A percentile compares a stretch with the other conserved stretches of the same genome.
phyloP scores from a whole-genome alignment of 2,329 filamentous ascomycete species.

The Sporothrix curviconia region DNA sequence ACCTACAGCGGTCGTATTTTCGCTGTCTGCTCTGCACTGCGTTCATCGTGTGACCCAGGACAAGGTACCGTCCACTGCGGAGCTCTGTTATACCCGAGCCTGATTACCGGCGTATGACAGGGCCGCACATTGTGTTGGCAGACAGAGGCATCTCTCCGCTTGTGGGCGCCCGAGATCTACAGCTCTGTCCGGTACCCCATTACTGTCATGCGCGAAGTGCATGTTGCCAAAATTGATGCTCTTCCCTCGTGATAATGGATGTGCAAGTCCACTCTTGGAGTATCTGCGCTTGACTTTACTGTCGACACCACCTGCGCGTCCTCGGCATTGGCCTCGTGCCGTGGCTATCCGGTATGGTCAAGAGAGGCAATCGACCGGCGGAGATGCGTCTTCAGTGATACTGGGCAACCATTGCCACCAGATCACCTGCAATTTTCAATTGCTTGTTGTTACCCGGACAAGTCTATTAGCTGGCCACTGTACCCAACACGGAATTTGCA shows the following conservation, averaged over 20 bases:
- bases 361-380: constrained; percentile 18
- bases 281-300: constrained; percentile 23
- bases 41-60: no score
- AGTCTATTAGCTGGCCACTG: constrained; percentile 23
- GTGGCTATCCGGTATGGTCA: constrained; percentile 13
- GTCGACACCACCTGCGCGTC: constrained; percentile 21
- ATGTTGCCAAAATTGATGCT: constrained; percentile 17
- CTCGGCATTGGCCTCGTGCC: constrained; percentile 18
- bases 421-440: constrained; percentile 21
- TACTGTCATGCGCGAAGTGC: constrained; percentile 23
- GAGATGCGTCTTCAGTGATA: constrained; percentile 22
- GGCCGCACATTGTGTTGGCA: constrained; percentile 23
- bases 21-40: no score
- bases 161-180: constrained; percentile 26
- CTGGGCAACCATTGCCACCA: constrained; percentile 18
- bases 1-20: constrained; percentile 16
- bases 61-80: no score
- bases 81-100: no score
- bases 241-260: constrained; percentile 11
- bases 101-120: constrained; percentile 19
- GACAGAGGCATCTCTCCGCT: constrained; percentile 22
- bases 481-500: constrained; percentile 22
- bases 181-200: constrained; percentile 20
- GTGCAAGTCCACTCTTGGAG: constrained; percentile 12
- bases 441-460: constrained; percentile 20